Evolutionary conservation across 768 basidiomycete species (phyloP), one percentile per base, ranked within the genome.

Genomic region (Pleurotus eryngii): DNA sequence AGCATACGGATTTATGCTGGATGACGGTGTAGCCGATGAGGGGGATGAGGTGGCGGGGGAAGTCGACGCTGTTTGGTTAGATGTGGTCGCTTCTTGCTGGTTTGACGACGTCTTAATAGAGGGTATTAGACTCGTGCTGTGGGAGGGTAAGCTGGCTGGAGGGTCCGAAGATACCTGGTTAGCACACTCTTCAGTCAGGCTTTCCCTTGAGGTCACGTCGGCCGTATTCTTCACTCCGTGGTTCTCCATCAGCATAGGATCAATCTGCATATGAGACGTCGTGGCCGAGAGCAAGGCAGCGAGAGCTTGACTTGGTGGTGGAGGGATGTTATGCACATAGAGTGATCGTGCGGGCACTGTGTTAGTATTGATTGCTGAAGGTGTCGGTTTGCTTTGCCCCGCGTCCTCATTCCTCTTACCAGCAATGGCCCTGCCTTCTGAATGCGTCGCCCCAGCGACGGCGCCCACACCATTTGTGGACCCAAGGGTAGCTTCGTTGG

Each of bases 1-100:
- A 24, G 75, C 67, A 50, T 80, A 79, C 9, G 78, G 77, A 57
- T 77, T 76, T 50, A 76, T 69, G 18, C 56, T 58, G 9, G 64
- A 49, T 40, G 63, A 58, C 30, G 17, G 60, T 50, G 61, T 46
- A 8, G 42, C n/a, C 45, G 49, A 42, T 37, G 58, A 43, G 47
- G 45, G 46, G n/a, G 40, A 15, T 15, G 49, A 42, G 39, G 51
- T 27, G 17, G 49, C 24, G 15, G 51, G 11, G 17, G 55, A 46
- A 50, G 53, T 15, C 38, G 51, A 11, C 49, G 59, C 35, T 14
- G 46, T 47, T 46, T 48, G 9, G 30, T 49, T 59, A 14, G 49
- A 8, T 24, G 57, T 22, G n/a, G 59, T 12, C 22, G 59, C 26
- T 8, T 60, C 14, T 46, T 30, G 30, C 45, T 11, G 55, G 43